Conservation (phyloP, 495 filamentous ascomycete species). For the Parmelia sp. region DNA sequence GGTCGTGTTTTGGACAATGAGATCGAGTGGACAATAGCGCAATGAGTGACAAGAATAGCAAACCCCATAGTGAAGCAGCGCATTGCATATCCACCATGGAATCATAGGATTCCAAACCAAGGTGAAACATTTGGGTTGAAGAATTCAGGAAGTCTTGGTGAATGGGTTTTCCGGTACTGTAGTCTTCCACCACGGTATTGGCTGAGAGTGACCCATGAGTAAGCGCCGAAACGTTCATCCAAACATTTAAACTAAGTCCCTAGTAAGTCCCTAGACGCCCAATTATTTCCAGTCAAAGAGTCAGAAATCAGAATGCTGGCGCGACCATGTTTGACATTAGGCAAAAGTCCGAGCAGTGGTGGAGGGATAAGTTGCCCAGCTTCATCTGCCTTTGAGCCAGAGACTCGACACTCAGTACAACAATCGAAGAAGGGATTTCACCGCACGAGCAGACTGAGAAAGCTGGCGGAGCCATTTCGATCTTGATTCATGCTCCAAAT, state of each 20-base stretch:
- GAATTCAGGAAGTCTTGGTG: constrained; percentile 15
- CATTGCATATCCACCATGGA: constrained; percentile 19
- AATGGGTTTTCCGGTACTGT: constrained; percentile 9
- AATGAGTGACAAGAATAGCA: constrained; percentile 25
- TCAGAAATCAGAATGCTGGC: not conserved
- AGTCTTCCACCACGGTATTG: constrained; percentile 13
- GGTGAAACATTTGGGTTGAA: constrained; percentile 23
- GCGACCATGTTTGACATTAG: constrained; percentile 3
- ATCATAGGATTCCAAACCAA: constrained; percentile 12
- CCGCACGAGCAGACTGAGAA: not conserved
- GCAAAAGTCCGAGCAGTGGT: not conserved
- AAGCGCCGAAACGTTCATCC: constrained; percentile 12
- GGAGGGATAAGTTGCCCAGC: not conserved
- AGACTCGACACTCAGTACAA: not conserved
- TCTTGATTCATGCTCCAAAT: not conserved
- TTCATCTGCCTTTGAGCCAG: not conserved
- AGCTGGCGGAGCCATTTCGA: no score
- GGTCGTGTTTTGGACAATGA: constrained; percentile 18
- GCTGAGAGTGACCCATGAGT: constrained; percentile 11
- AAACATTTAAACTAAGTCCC: no score
- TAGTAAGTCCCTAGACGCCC: constrained; percentile 12
- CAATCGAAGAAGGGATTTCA: not conserved
- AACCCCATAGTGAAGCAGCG: constrained; percentile 3
- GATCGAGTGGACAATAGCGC: constrained; percentile 20
- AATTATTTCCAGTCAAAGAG: constrained; percentile 3